phyloP scores from a whole-genome alignment of 2,329 filamentous ascomycete genomes.

The Beauveria varroae region DNA sequence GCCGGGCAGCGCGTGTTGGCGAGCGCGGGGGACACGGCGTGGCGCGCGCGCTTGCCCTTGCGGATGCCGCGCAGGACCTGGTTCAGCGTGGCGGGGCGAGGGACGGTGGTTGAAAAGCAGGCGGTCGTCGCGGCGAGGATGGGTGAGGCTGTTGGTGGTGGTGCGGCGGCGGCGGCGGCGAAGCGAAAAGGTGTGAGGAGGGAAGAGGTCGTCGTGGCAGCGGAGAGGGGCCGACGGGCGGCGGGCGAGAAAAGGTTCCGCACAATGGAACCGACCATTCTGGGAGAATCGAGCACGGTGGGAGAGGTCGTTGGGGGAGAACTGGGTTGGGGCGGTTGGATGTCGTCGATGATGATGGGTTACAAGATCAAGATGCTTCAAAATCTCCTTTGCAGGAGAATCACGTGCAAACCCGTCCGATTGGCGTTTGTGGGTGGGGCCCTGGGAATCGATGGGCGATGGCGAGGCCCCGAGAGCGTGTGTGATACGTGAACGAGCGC shows the following conservation, averaged over 20 bases:
- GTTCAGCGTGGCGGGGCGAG: constrained; percentile 58
- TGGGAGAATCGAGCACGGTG: constrained; percentile 17
- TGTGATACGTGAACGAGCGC: no score
- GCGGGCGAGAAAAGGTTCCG: constrained; percentile 28
- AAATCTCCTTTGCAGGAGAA: constrained; percentile 4
- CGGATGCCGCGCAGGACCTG: constrained; percentile 73
- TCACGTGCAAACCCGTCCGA: constrained; percentile 2
- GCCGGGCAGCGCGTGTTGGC: constrained; percentile 60
- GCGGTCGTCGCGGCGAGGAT: constrained; percentile 25
- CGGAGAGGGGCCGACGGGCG: constrained; percentile 19
- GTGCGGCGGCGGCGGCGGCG: constrained; percentile 13
- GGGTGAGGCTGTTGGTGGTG: constrained; percentile 17
- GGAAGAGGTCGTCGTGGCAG: constrained; percentile 19
- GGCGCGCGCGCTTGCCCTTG: constrained; percentile 69
- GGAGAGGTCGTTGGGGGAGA: no score
- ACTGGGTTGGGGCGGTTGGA: neutral
- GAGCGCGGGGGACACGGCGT: constrained; percentile 82
- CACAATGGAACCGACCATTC: constrained; percentile 29
- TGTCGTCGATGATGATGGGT: neutral
- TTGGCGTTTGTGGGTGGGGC: constrained; percentile 4
- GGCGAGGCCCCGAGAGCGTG: no score
- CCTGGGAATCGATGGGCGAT: neutral
- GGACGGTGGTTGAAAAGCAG: constrained; percentile 51
- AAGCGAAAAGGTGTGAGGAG: constrained; percentile 14
- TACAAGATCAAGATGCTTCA: neutral